Conservation (phyloP, 108 stramenopile species). For the Conticribra weissflogii region DNA sequence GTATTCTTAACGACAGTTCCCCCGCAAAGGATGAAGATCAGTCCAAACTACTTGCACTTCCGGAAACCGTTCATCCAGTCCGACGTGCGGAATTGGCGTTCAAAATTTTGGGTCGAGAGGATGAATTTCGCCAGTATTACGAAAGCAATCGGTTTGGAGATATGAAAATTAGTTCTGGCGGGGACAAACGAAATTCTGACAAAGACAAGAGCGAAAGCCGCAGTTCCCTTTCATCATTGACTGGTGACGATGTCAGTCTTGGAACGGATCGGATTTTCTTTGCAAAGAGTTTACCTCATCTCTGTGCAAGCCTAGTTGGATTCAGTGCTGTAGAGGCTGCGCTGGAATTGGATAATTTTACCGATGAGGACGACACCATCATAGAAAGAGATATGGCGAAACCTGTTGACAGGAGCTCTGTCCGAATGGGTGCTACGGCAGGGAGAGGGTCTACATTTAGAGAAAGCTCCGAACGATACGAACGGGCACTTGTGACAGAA, state of each 20-base stretch:
- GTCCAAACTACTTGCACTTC: slow-evolving; percentile 66
- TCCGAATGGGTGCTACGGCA: slow-evolving; percentile 35
- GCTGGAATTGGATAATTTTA: slow-evolving; percentile 82
- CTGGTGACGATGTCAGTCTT: slow-evolving; percentile 89
- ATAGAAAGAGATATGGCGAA: slow-evolving; percentile 35
- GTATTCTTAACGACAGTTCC: slow-evolving; percentile 63
- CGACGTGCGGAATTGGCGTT: slow-evolving; percentile 88
- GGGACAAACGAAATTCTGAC: slow-evolving; percentile 52
- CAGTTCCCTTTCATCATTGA: slow-evolving; percentile 81
- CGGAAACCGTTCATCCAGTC: slow-evolving; percentile 90
- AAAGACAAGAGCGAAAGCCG: slow-evolving; percentile 64
- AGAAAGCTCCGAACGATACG: slow-evolving; percentile 88
- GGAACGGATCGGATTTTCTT: slow-evolving; percentile 90
- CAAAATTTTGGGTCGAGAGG: slow-evolving; percentile 72
- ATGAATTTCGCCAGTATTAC: slow-evolving; percentile 89
- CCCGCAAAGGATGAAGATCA: slow-evolving; percentile 80
- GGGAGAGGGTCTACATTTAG: slow-evolving; percentile 71
- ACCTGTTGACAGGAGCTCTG: slow-evolving; percentile 28
- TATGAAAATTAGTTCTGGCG: slow-evolving; percentile 70
- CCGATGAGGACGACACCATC: slow-evolving; percentile 71
- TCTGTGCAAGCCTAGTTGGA: slow-evolving; percentile 86
- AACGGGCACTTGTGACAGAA: slow-evolving; percentile 80
- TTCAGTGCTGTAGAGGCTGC: slow-evolving; percentile 92
- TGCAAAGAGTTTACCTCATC: slow-evolving; percentile 83
- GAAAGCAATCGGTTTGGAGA: slow-evolving; percentile 92